phyloP scores from a whole-genome alignment of 2,329 filamentous ascomycete species.

The Neonectria hederae region DNA sequence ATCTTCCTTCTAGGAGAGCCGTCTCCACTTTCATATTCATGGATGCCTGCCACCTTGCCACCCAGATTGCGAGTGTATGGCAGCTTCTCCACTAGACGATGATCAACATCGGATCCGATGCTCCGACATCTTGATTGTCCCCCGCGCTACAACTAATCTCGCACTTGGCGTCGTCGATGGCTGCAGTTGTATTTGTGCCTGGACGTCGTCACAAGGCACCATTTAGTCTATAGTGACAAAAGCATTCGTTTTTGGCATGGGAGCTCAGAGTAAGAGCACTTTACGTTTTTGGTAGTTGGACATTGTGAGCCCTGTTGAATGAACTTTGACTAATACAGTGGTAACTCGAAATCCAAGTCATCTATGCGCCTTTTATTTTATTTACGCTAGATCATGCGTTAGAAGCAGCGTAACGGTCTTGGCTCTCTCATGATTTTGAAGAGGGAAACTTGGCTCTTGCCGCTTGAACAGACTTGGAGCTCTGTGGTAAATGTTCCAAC shows the following conservation, averaged over 20 bases:
- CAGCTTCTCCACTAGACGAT: neutral
- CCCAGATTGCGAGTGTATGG: neutral
- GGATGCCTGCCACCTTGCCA: neutral
- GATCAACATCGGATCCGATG: neutral
- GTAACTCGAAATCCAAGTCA: neutral
- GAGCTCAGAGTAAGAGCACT: neutral
- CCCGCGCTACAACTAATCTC: neutral
- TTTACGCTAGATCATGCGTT: neutral
- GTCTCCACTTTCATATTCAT: neutral
- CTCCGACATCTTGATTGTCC: neutral
- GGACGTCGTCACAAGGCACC: neutral
- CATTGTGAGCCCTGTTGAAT: no score
- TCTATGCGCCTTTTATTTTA: neutral
- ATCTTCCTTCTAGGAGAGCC: no score
- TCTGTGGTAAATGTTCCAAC: conserved; percentile 42
- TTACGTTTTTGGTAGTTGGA: neutral
- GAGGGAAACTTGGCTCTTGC: conserved; percentile 39
- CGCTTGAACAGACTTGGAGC: conserved; percentile 46
- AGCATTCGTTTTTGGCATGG: neutral
- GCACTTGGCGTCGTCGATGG: neutral
- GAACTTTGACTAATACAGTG: conserved; percentile 12
- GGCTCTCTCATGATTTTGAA: neutral
- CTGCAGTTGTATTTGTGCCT: neutral
- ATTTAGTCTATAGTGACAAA: neutral
- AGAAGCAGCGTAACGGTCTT: neutral